Conservation (phyloP, 805 yeast genomes). For the Candida ficus region DNA sequence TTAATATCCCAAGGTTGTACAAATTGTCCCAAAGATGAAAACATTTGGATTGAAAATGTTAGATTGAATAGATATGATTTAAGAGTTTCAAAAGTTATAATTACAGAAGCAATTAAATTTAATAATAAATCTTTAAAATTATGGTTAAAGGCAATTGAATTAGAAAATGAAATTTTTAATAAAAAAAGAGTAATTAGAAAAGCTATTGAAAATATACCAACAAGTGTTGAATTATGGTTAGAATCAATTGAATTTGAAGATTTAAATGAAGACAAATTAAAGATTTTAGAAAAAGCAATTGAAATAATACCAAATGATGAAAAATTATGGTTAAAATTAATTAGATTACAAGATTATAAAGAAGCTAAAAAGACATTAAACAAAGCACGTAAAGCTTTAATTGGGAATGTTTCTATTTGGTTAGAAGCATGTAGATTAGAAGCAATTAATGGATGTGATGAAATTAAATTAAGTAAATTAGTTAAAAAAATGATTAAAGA, state of each 20-base stretch:
- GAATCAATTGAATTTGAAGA: slow-evolving; percentile 56
- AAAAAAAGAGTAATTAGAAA: slow-evolving; percentile 59
- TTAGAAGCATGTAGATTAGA: slow-evolving; percentile 65
- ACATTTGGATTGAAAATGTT: slow-evolving; percentile 78
- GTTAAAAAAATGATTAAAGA: slow-evolving; percentile 44
- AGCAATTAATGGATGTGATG: slow-evolving; percentile 42
- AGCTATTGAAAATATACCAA: slow-evolving; percentile 64
- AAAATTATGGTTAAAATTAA: slow-evolving; percentile 59
- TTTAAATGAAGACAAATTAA: slow-evolving; percentile 40
- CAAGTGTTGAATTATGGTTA: slow-evolving; percentile 61
- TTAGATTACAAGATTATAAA: slow-evolving; percentile 36
- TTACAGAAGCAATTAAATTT: slow-evolving; percentile 57
- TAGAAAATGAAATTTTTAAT: slow-evolving; percentile 54
- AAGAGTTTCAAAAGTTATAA: slow-evolving; percentile 48
- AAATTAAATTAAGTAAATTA: slow-evolving; percentile 41
- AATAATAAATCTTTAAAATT: slow-evolving; percentile 53
- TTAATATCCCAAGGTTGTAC: slow-evolving; percentile 73
- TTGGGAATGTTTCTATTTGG: slow-evolving; percentile 55
- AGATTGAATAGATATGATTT: slow-evolving; percentile 47
- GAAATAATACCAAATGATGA: slow-evolving; percentile 62
- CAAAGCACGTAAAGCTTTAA: slow-evolving; percentile 52
- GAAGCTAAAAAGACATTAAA: slow-evolving; percentile 54
- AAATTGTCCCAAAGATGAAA: slow-evolving; percentile 59
- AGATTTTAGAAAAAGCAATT: slow-evolving; percentile 59
- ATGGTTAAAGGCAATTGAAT: slow-evolving; percentile 68